These are phyloP conservation scores for Podospora conica DNA, from an alignment of 495 filamentous ascomycete species.

Conservation along the genomic window DNA sequence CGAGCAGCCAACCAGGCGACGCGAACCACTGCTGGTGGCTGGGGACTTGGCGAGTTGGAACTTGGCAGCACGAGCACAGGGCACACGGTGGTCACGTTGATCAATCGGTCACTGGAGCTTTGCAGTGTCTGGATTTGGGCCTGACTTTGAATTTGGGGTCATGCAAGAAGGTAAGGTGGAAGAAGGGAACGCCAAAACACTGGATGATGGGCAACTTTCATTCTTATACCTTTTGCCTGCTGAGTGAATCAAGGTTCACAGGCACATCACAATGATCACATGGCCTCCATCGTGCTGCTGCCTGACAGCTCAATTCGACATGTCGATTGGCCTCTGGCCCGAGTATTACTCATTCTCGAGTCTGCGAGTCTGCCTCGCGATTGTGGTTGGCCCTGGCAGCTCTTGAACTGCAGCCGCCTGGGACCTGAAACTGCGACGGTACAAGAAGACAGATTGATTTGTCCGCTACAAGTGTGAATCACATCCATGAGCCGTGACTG, in stretches of 20 bases:
- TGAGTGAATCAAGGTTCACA: not conserved
- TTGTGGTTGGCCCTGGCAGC: not conserved
- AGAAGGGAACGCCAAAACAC: not conserved
- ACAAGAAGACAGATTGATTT: not conserved
- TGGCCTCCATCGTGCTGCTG: slow-evolving; percentile 12
- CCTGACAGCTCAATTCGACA: slow-evolving; percentile 16
- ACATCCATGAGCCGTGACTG: too few species aligned
- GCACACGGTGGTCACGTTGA: not conserved
- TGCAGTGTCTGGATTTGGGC: not conserved
- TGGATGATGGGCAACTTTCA: not conserved
- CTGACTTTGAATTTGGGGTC: too few species aligned
- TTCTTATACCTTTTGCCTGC: not conserved
- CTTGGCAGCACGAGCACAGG: not conserved
- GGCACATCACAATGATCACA: slow-evolving; percentile 18
- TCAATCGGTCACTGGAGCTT: not conserved
- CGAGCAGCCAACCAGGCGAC: slow-evolving; percentile 11
- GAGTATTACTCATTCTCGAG: slow-evolving; percentile 17
- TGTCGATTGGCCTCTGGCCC: slow-evolving; percentile 12
- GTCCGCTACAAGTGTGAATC: not conserved
- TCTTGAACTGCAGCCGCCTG: not conserved
- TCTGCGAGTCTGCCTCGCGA: slow-evolving; percentile 27
- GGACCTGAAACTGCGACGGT: not conserved
- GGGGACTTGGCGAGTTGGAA: not conserved
- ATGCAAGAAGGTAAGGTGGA: not conserved
- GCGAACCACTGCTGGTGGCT: slow-evolving; percentile 1